Conservation (phyloP, 345 rosid genomes). For the Eucalyptus sp. region DNA sequence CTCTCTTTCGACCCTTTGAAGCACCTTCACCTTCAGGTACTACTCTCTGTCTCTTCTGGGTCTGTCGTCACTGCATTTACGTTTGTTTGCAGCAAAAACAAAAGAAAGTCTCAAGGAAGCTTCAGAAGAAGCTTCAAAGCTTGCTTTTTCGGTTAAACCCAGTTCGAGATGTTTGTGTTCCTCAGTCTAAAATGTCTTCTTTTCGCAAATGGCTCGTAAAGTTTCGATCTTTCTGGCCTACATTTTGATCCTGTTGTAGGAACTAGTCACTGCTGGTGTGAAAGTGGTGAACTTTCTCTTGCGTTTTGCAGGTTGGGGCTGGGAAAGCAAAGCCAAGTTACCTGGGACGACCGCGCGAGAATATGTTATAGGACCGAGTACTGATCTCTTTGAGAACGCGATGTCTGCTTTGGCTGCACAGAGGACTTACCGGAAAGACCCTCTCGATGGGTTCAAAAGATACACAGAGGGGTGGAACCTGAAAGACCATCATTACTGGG, state of each 20-base stretch:
- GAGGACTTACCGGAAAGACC: slow-evolving; percentile 83
- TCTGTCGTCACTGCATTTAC: not conserved
- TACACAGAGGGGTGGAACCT: slow-evolving; percentile 90
- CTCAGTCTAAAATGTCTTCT: not conserved
- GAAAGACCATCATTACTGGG: slow-evolving; percentile 81
- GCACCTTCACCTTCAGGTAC: slow-evolving; percentile 46
- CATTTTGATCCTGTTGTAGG: not conserved
- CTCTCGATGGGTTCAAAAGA: slow-evolving; percentile 54
- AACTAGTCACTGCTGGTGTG: not conserved
- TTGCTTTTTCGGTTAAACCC: not conserved
- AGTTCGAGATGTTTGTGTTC: not conserved
- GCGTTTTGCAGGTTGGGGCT: not conserved
- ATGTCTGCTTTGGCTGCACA: slow-evolving; percentile 60
- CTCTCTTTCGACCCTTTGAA: slow-evolving; percentile 17
- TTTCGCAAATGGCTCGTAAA: not conserved
- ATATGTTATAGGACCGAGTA: slow-evolving; percentile 13
- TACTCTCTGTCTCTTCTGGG: not conserved
- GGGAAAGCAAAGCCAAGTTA: not conserved
- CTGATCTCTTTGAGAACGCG: slow-evolving; percentile 30
- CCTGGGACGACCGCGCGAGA: slow-evolving; percentile 4
- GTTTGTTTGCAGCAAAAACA: not conserved
- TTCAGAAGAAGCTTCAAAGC: not conserved
- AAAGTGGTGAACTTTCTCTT: not conserved
- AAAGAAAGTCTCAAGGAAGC: not conserved
- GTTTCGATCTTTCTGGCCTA: not conserved